phyloP scores from a whole-genome alignment of 345 rosid genomes.

The Salix arbutifolia region DNA sequence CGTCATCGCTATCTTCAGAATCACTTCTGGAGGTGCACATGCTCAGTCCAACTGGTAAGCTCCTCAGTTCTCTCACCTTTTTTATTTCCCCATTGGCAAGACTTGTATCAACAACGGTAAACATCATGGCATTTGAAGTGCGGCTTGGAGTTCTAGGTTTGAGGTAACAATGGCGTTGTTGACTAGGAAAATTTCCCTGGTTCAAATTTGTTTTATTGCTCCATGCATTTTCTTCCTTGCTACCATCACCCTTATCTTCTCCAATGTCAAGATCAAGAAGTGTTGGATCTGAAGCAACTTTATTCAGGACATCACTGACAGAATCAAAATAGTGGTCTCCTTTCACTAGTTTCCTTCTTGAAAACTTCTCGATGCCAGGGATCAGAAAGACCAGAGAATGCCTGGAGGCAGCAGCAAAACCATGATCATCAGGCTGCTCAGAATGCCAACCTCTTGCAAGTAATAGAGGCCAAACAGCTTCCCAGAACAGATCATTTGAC shows the following conservation, averaged over 20 bases:
- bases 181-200: conserved; percentile 16
- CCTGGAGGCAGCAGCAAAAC: conserved; percentile 26
- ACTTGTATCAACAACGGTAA: conserved; percentile 65
- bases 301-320: conserved; percentile 58
- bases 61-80: conserved; percentile 42
- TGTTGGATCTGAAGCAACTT: conserved; percentile 57
- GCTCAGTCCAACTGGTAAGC: conserved; percentile 35
- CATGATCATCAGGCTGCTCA: conserved; percentile 46
- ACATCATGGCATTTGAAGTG: conserved; percentile 31
- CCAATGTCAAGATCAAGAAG: conserved; percentile 55
- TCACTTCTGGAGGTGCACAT: conserved; percentile 16
- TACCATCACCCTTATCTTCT: conserved; percentile 21
- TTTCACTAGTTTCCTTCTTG: conserved; percentile 48
- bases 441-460: conserved; percentile 58
- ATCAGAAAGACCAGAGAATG: conserved; percentile 40
- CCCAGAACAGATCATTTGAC: conserved; percentile 54
- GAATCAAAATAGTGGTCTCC: conserved; percentile 62
- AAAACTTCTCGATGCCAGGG: conserved; percentile 48
- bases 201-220: conserved; percentile 16
- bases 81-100: conserved; percentile 13
- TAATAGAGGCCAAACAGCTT: conserved; percentile 60
- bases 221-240: conserved; percentile 36
- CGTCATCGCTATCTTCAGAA: conserved; percentile 33
- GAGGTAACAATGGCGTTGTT: conserved; percentile 37
- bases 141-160: conserved; percentile 52